Percentiles rank a stretch among this genome's conserved stretches.
These are phyloP conservation scores for Lecanicillium sp. DNA, from an alignment of 2,329 filamentous ascomycete genomes.

Conservation along the genomic window DNA sequence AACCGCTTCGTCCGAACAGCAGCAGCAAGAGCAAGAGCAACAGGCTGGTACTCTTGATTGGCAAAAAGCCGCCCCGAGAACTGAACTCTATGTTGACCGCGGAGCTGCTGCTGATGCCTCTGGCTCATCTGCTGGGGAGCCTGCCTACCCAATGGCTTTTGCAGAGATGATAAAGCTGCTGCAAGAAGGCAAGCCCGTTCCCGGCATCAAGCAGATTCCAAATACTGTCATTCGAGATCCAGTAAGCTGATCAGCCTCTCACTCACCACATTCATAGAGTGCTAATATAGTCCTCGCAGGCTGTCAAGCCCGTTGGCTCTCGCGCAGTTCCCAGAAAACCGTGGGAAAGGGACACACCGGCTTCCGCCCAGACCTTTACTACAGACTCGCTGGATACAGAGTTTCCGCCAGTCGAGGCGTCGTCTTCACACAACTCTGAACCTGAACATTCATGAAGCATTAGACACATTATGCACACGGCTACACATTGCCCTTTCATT, in stretches of 20 bases:
- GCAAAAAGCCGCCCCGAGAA: slow-evolving; percentile 41
- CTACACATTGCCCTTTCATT: too few species aligned
- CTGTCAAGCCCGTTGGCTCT: slow-evolving; percentile 38
- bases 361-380: slow-evolving; percentile 11
- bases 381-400: slow-evolving; percentile 22
- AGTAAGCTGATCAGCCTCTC: slow-evolving; percentile 31
- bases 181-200: slow-evolving; percentile 71
- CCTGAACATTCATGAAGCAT: slow-evolving; percentile 11
- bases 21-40: slow-evolving; percentile 5
- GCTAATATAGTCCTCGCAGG: slow-evolving; percentile 18
- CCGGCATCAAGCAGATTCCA: slow-evolving; percentile 81
- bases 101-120: slow-evolving; percentile 15
- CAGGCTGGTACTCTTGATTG: slow-evolving; percentile 26
- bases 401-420: slow-evolving; percentile 28
- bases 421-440: slow-evolving; percentile 24
- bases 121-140: slow-evolving; percentile 31
- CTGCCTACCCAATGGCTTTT: slow-evolving; percentile 74
- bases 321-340: slow-evolving; percentile 50
- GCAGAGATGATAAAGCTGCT: slow-evolving; percentile 81
- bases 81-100: slow-evolving; percentile 36
- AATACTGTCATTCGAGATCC: slow-evolving; percentile 67
- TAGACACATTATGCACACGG: too few species aligned
- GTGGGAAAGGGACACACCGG: slow-evolving; percentile 60
- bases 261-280: background rate
- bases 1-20: too few species aligned